Percentiles rank a stretch among this genome's conserved stretches.
These are phyloP conservation scores for Dendrobium chrysotoxum DNA, from an alignment of 106 monocot genomes.

Conservation along the genomic window DNA sequence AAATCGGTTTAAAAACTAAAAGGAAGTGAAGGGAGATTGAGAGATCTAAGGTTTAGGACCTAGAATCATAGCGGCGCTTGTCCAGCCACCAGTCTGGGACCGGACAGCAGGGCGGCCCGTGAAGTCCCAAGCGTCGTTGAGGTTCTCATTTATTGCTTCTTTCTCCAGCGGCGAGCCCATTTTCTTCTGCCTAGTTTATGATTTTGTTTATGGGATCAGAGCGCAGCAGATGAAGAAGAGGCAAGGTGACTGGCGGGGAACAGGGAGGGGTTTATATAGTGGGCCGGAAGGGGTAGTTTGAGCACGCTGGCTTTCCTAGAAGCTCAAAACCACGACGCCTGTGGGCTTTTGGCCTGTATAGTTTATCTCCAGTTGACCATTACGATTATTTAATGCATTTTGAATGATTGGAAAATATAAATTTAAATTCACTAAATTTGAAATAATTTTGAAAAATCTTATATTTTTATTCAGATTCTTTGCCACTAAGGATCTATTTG, in stretches of 20 bases:
- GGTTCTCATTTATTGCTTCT: background rate
- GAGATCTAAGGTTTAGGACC: conserved; percentile 16
- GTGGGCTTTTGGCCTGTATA: no score
- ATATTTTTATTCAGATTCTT: no score
- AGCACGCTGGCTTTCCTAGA: no score
- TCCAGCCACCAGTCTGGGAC: conserved; percentile 57
- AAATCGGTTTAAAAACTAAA: background rate
- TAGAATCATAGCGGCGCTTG: conserved; percentile 48
- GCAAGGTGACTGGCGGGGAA: background rate
- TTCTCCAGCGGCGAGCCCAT: background rate
- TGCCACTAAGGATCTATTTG: no score
- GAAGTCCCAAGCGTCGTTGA: conserved; percentile 62
- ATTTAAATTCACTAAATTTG: no score
- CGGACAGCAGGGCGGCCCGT: conserved; percentile 56
- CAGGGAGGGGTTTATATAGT: background rate
- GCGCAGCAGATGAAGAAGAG: background rate
- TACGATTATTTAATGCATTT: no score
- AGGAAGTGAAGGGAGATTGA: background rate
- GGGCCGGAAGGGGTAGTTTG: background rate
- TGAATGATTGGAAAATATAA: no score
- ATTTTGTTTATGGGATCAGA: background rate
- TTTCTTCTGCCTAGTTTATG: background rate
- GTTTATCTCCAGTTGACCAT: no score
- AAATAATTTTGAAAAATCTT: no score
- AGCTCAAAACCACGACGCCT: no score